Percentiles rank a stretch among this genome's conserved stretches.
These are phyloP conservation scores for Calycina marina DNA, from an alignment of 2,329 filamentous ascomycete genomes.

Conservation along the genomic window DNA sequence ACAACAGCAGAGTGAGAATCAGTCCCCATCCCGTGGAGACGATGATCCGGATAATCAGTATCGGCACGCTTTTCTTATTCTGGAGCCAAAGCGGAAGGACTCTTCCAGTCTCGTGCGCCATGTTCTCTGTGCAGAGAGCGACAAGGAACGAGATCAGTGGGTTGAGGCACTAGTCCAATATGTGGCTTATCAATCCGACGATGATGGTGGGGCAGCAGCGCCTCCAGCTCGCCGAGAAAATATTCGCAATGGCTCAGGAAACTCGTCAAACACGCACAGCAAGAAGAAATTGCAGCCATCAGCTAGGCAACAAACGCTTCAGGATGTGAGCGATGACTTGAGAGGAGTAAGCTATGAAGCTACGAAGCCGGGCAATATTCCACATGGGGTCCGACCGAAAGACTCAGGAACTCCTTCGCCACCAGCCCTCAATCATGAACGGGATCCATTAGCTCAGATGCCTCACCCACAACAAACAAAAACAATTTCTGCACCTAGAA, in stretches of 20 bases:
- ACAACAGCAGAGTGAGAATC: constrained; percentile 49
- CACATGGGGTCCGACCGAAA: constrained; percentile 19
- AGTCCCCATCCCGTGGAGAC: constrained; percentile 42
- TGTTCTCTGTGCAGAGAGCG: constrained; percentile 89
- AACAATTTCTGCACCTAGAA: constrained; percentile 72
- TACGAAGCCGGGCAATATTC: constrained; percentile 23
- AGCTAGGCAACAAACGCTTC: constrained; percentile 22
- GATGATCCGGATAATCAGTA: constrained; percentile 89
- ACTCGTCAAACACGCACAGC: constrained; percentile 22
- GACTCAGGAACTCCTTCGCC: constrained; percentile 20
- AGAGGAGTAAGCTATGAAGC: constrained; percentile 24
- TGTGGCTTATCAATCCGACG: constrained; percentile 56
- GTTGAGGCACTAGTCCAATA: constrained; percentile 81
- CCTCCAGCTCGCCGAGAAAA: constrained; percentile 23
- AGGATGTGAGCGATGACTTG: constrained; percentile 25
- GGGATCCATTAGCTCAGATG: constrained; percentile 15
- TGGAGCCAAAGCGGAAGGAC: constrained; percentile 95
- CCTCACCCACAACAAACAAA: constrained; percentile 26
- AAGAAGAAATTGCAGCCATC: constrained; percentile 29
- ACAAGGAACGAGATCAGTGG: constrained; percentile 84
- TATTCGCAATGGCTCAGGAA: constrained; percentile 26
- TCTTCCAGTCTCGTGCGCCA: constrained; percentile 78
- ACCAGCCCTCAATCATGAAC: constrained; percentile 17
- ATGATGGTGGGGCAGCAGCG: constrained; percentile 38
- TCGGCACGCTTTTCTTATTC: constrained; percentile 83